Evolutionary conservation across 345 rosid genomes (phyloP), one percentile per base, ranked within the genome.

Genomic region (Syzygium oleosum): DNA sequence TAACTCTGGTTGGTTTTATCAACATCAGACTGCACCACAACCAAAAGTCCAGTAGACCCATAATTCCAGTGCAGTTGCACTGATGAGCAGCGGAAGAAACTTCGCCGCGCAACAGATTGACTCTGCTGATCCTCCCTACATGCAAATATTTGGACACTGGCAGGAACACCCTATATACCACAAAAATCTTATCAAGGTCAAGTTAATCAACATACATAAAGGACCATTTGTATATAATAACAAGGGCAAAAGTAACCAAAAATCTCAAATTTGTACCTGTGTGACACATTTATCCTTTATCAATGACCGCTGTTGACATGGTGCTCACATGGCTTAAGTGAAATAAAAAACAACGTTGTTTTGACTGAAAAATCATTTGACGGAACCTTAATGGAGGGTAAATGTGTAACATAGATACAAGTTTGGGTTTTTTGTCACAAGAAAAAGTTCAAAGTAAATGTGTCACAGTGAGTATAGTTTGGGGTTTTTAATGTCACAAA

Each of bases 1-100:
- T 96, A 98, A 91, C 98, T 98, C 88, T 96, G 94, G 89, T 98
- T 98, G 87, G 99, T 96, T 93, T 96, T 96, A 90, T 96, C 99
- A 85, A 97, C 99, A 94, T 97, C 99, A 85, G 98, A 90, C 88
- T 95, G 99, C 85, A 92, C 98, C 89, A 96, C 94, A 29, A 91
- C 96, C 55, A 97, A 88, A 90, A 97, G 96, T 88, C 99, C 99
- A 63, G 96, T 96, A 51, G 99, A 95, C 59, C 99, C 97, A 88
- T 84, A 88, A 87, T 96, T 96, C 99, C 99, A 97, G 85, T 88
- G 91, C 90, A 97, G 90, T 87, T 94, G 99, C 91, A 96, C 99
- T 9, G 97, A 90, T 63, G 97, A 95, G 89, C 99, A 96, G 78
- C 97, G 90, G 91, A 96, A 97, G 90, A 97, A 97, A 91, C 98